Percentiles rank a stretch among this genome's conserved stretches.
Evolutionary conservation across 2,329 filamentous ascomycete genomes (phyloP).

Genomic region (Thermothelomyces thermophilus): DNA sequence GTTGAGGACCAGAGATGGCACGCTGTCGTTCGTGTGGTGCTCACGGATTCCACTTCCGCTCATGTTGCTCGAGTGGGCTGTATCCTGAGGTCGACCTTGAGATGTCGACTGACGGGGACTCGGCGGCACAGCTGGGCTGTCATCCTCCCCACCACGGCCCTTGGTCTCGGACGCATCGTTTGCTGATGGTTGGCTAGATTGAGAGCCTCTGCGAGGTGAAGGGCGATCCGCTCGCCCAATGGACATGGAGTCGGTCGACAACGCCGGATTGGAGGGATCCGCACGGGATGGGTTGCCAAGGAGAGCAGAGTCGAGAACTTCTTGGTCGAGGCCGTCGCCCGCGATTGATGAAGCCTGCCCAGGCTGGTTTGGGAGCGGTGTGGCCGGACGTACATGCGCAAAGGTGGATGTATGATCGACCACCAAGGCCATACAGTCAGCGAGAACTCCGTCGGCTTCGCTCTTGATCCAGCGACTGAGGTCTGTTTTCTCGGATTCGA

Average conservation of each 20-base stretch:
- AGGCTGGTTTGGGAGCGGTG: constrained; percentile 4
- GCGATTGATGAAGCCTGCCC: not conserved
- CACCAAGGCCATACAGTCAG: constrained; percentile 69
- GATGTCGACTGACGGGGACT: constrained; percentile 42
- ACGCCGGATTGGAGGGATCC: constrained; percentile 7
- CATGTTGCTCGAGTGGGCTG: constrained; percentile 53
- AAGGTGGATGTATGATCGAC: constrained; percentile 15
- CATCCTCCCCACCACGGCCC: constrained; percentile 36
- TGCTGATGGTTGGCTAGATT: constrained; percentile 46
- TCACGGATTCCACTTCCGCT: constrained; percentile 51
- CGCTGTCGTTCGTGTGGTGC: constrained; percentile 51
- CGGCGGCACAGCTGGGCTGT: constrained; percentile 59
- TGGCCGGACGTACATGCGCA: constrained; percentile 3
- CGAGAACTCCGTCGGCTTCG: constrained; percentile 72
- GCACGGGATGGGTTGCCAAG: constrained; percentile 11
- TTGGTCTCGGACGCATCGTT: constrained; percentile 40
- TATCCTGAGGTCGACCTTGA: constrained; percentile 52
- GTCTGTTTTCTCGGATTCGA: constrained; percentile 73
- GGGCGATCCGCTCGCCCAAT: constrained; percentile 17
- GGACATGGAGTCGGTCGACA: constrained; percentile 4
- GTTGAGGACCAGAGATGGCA: constrained; percentile 46
- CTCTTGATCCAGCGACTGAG: constrained; percentile 72
- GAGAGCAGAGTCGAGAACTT: constrained; percentile 16
- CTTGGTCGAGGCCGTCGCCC: constrained; percentile 13
- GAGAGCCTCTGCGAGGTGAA: constrained; percentile 40